These are phyloP conservation scores for Chrysoporthe puriensis DNA, from an alignment of 2,329 filamentous ascomycete genomes.

Conservation along the genomic window DNA sequence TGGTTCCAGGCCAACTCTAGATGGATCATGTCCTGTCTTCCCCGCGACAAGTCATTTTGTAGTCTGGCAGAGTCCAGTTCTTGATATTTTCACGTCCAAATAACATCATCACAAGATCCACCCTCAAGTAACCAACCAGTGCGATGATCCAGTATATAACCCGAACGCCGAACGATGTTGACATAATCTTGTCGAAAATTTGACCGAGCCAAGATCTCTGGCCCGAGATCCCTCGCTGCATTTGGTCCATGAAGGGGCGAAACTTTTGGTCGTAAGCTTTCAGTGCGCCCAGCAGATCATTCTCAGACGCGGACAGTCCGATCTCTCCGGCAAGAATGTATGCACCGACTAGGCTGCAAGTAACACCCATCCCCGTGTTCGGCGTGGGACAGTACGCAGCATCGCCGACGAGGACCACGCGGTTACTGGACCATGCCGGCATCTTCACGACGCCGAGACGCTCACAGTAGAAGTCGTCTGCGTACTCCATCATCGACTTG, in stretches of 20 bases:
- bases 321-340: conserved; percentile 44
- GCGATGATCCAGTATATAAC: neutral
- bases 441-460: conserved; percentile 45
- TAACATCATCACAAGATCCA: neutral
- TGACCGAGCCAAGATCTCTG: neutral
- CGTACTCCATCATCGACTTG: conserved; percentile 42
- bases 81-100: neutral
- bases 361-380: conserved; percentile 37
- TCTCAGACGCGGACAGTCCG: neutral
- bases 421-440: conserved; percentile 27
- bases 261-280: conserved; percentile 17
- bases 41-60: neutral
- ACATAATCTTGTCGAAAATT: neutral
- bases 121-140: neutral
- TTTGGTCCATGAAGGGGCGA: conserved; percentile 17
- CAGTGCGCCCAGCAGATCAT: conserved; percentile 20
- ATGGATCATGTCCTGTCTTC: neutral
- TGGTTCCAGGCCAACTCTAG: neutral
- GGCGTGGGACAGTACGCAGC: conserved; percentile 39
- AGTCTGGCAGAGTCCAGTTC: neutral
- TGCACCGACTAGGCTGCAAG: conserved; percentile 41
- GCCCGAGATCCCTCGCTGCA: conserved; percentile 16
- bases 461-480: conserved; percentile 49
- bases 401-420: conserved; percentile 19
- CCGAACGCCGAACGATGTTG: neutral